A percentile compares a stretch with the other conserved stretches of the same genome.
These are phyloP conservation scores for Geranium rotundifolium DNA, from an alignment of 345 rosid species.

Conservation along the genomic window DNA sequence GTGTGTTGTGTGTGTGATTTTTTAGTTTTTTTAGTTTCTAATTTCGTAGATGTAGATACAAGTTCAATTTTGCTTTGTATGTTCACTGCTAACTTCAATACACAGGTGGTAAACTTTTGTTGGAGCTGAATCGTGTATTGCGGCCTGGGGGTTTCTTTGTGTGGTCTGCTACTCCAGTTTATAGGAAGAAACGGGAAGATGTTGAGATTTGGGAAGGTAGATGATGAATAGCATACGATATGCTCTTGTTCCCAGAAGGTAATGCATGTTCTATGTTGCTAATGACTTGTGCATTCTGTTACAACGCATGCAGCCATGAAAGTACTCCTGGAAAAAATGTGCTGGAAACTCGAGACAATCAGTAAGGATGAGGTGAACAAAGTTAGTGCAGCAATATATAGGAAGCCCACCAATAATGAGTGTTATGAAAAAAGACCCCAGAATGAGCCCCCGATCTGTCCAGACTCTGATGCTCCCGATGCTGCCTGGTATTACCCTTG, in stretches of 20 bases:
- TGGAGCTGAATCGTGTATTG: conserved; percentile 80
- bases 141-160: conserved; percentile 89
- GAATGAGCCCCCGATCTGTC: too few relatives aligned
- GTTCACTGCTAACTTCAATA: not conserved
- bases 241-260: not conserved
- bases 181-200: conserved; percentile 67
- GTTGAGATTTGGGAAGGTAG: conserved; percentile 83
- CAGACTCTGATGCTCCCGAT: too few relatives aligned
- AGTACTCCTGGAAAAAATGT: conserved; percentile 59
- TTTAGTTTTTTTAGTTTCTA: too few relatives aligned
- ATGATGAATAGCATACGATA: conserved; percentile 1
- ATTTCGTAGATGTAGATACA: too few relatives aligned
- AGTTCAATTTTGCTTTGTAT: too few relatives aligned
- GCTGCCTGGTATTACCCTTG: too few relatives aligned
- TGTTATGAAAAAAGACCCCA: too few relatives aligned
- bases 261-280: conserved; percentile 10
- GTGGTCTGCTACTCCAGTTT: conserved; percentile 98
- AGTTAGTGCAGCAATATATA: conserved; percentile 49
- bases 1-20: too few relatives aligned
- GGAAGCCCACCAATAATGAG: too few relatives aligned
- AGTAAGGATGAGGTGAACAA: conserved; percentile 56
- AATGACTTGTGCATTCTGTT: conserved; percentile 11
- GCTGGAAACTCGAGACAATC: conserved; percentile 80
- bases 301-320: conserved; percentile 56
- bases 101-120: conserved; percentile 80